Conservation (phyloP, 1,139 yeast species). For the Wickerhamomyces sp. region DNA sequence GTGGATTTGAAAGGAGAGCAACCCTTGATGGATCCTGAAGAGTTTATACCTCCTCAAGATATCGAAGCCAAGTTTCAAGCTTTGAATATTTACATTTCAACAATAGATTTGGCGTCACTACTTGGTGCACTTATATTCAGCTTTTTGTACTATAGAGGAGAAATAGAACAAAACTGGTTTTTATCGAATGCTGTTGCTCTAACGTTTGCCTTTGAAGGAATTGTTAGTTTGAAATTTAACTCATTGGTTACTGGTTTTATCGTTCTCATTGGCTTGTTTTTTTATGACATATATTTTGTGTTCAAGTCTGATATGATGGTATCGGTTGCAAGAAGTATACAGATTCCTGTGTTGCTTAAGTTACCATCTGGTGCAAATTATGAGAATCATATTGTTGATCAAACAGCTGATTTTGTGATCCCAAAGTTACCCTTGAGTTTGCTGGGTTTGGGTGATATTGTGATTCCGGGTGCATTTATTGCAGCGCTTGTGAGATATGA, state of each 20-base stretch:
- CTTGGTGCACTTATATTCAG: constrained; percentile 24
- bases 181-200: constrained; percentile 34
- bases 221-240: constrained; percentile 30
- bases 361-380: constrained; percentile 35
- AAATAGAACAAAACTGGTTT: constrained; percentile 32
- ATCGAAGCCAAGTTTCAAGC: constrained; percentile 28
- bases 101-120: constrained; percentile 28
- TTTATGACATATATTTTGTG: constrained; percentile 65
- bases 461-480: constrained; percentile 50
- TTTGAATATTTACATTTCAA: constrained; percentile 32
- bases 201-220: constrained; percentile 35
- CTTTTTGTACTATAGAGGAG: constrained; percentile 24
- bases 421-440: constrained; percentile 30
- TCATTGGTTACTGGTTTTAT: constrained; percentile 42
- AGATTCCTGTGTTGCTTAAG: constrained; percentile 52
- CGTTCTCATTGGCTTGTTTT: constrained; percentile 45
- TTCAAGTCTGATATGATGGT: constrained; percentile 61
- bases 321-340: constrained; percentile 52
- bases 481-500: constrained; percentile 50
- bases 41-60: constrained; percentile 16
- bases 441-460: constrained; percentile 59
- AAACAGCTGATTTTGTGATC: constrained; percentile 10
- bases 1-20: constrained; percentile 12
- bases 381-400: constrained; percentile 5
- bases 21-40: constrained; percentile 18